These are phyloP conservation scores for Exobasidium cylindrosporum DNA, from an alignment of 1,284 basidiomycete species.

Conservation along the genomic window DNA sequence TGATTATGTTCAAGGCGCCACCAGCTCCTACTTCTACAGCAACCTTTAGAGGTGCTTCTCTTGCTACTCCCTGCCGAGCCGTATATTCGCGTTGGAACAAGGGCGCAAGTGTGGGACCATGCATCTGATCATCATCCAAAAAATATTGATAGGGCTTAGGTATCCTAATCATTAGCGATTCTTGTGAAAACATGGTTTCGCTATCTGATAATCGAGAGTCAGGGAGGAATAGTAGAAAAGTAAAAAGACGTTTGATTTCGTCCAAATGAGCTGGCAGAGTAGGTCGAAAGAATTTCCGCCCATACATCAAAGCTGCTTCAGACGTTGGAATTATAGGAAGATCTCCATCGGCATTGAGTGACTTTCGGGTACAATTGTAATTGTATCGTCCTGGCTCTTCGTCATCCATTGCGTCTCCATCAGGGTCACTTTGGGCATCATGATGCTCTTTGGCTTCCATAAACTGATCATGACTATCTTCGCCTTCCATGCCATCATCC, in stretches of 20 bases:
- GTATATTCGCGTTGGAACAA: conserved; percentile 87
- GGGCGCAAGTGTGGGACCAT: conserved; percentile 69
- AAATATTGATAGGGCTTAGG: conserved; percentile 35
- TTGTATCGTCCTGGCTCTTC: neutral
- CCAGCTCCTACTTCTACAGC: conserved; percentile 86
- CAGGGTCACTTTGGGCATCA: conserved; percentile 24
- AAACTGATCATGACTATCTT: conserved; percentile 10
- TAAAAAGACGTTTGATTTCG: conserved; percentile 75
- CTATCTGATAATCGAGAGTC: neutral
- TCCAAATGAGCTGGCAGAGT: conserved; percentile 58
- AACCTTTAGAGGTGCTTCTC: conserved; percentile 79
- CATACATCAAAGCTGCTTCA: conserved; percentile 61
- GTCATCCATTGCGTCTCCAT: conserved; percentile 30
- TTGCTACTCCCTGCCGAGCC: conserved; percentile 77
- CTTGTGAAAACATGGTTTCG: neutral
- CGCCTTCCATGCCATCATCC: conserved; percentile 15
- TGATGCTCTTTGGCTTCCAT: conserved; percentile 9
- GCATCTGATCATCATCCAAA: conserved; percentile 51
- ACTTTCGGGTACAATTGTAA: neutral
- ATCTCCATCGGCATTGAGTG: conserved; percentile 8
- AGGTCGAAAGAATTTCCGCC: conserved; percentile 64
- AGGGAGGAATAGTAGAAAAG: conserved; percentile 69
- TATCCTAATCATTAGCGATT: conserved; percentile 20
- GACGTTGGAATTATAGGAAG: neutral
- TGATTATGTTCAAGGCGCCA: conserved; percentile 79